Percentiles rank a stretch among this genome's conserved stretches.
These are phyloP conservation scores for Sarocladium strictum DNA, from an alignment of 2,329 filamentous ascomycete genomes.

Conservation along the genomic window DNA sequence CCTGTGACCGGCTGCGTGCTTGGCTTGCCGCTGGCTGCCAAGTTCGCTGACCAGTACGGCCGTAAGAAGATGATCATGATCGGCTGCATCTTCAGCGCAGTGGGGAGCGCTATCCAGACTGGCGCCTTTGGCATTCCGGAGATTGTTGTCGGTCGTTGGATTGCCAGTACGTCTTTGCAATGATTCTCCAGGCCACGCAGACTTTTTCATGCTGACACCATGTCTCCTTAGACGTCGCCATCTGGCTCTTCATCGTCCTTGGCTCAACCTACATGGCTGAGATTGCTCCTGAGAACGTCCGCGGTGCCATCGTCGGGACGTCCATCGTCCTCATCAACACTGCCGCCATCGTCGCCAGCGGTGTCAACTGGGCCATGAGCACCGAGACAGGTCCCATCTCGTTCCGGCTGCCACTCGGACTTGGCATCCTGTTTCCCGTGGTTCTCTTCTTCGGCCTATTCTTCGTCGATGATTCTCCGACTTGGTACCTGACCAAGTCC, in stretches of 20 bases:
- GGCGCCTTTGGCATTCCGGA: neutral
- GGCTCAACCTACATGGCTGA: slow-evolving; percentile 33
- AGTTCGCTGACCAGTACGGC: slow-evolving; percentile 1
- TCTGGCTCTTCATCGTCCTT: slow-evolving; percentile 6
- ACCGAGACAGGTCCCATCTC: slow-evolving; percentile 22
- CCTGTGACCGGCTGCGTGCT: neutral
- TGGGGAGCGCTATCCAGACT: slow-evolving; percentile 2
- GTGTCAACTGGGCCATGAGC: slow-evolving; percentile 29
- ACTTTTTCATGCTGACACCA: neutral
- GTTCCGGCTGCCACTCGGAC: slow-evolving; percentile 35
- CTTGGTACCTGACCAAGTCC: slow-evolving; percentile 39
- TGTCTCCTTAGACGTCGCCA: neutral
- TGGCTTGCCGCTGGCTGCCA: slow-evolving; percentile 2
- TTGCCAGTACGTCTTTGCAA: slow-evolving; percentile 1
- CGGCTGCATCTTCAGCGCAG: neutral
- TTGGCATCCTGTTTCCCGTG: slow-evolving; percentile 37
- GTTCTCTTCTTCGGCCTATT: slow-evolving; percentile 35
- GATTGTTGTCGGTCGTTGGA: slow-evolving; percentile 6
- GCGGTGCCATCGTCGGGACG: slow-evolving; percentile 41
- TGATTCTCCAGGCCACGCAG: neutral
- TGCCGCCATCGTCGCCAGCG: slow-evolving; percentile 40
- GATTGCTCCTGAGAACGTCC: slow-evolving; percentile 37
- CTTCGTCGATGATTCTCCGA: slow-evolving; percentile 44
- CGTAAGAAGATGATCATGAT: slow-evolving; percentile 4
- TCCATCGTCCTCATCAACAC: slow-evolving; percentile 43